A percentile compares a stretch with the other conserved stretches of the same genome.
Conservation (phyloP, 176 grass and related monocot species). For the Aechmea fasciata region DNA sequence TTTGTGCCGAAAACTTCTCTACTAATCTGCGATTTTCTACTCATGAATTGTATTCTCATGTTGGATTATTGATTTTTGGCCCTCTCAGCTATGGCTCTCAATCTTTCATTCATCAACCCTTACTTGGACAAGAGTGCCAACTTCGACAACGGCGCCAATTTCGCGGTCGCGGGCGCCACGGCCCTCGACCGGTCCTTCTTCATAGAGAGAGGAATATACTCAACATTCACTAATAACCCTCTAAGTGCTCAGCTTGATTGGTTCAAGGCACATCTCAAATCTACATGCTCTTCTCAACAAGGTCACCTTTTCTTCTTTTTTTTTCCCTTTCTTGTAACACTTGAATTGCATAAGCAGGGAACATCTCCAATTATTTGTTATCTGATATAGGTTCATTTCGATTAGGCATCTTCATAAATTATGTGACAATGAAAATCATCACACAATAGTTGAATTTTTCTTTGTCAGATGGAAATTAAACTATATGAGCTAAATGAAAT, state of each 20-base stretch:
- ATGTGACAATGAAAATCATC: too few species aligned
- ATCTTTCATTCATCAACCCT: slow-evolving; percentile 57
- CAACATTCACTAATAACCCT: slow-evolving; percentile 42
- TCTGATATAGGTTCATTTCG: too few species aligned
- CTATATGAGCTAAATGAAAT: too few species aligned
- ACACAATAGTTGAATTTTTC: too few species aligned
- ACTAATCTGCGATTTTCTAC: too few species aligned
- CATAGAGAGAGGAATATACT: slow-evolving; percentile 26
- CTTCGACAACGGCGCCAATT: slow-evolving; percentile 64
- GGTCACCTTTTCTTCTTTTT: slow-evolving; percentile 15
- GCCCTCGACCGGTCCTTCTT: slow-evolving; percentile 47
- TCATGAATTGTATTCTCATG: too few species aligned
- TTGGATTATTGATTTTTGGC: too few species aligned
- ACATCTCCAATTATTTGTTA: too few species aligned
- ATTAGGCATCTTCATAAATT: too few species aligned
- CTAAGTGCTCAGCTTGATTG: slow-evolving; percentile 68
- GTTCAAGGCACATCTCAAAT: slow-evolving; percentile 68
- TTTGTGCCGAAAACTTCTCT: too few species aligned
- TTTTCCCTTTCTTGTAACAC: too few species aligned
- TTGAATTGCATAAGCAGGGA: slow-evolving; percentile 1
- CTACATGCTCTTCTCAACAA: slow-evolving; percentile 43
- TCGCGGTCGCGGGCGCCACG: slow-evolving; percentile 81
- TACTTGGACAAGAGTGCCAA: slow-evolving; percentile 57
- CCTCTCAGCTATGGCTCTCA: slow-evolving; percentile 53
- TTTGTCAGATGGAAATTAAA: too few species aligned